Evolutionary conservation across 2,329 filamentous ascomycete species (phyloP).

Genomic region (Neoarthrinium moseri): DNA sequence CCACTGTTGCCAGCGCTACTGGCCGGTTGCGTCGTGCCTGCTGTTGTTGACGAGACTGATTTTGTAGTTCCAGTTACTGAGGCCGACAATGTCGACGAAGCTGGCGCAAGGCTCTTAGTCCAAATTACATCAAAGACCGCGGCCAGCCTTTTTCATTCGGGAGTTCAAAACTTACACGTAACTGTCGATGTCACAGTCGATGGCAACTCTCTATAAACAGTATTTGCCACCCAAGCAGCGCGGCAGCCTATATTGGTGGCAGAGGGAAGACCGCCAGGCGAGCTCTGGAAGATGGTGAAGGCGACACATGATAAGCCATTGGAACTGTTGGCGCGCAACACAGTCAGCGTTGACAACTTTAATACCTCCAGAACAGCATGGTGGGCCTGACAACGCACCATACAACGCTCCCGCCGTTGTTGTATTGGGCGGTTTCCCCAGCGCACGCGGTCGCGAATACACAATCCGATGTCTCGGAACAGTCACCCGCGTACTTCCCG

Average conservation of each 20-base stretch:
- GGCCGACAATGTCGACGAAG: background rate
- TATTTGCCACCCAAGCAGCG: background rate
- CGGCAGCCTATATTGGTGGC: background rate
- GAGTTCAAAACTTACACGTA: background rate
- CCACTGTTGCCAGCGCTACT: background rate
- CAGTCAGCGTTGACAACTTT: background rate
- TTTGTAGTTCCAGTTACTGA: background rate
- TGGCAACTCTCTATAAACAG: background rate
- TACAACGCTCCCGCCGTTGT: background rate
- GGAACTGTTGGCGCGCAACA: background rate
- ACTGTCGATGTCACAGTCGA: background rate
- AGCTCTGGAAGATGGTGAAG: background rate
- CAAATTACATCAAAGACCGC: background rate
- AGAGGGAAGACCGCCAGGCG: background rate
- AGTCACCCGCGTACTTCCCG: background rate
- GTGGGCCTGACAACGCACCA: background rate
- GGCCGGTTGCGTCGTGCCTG: background rate
- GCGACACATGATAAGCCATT: background rate
- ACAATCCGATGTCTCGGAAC: background rate
- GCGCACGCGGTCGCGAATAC: background rate
- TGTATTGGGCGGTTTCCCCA: background rate
- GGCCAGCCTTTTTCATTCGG: no score
- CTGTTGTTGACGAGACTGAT: background rate
- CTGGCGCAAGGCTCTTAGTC: background rate
- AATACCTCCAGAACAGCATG: background rate